Percentiles rank a stretch among this genome's conserved stretches.
Evolutionary conservation across 164 flowering plant genomes (phyloP).

Genomic region (Dillenia suffruticosa): DNA sequence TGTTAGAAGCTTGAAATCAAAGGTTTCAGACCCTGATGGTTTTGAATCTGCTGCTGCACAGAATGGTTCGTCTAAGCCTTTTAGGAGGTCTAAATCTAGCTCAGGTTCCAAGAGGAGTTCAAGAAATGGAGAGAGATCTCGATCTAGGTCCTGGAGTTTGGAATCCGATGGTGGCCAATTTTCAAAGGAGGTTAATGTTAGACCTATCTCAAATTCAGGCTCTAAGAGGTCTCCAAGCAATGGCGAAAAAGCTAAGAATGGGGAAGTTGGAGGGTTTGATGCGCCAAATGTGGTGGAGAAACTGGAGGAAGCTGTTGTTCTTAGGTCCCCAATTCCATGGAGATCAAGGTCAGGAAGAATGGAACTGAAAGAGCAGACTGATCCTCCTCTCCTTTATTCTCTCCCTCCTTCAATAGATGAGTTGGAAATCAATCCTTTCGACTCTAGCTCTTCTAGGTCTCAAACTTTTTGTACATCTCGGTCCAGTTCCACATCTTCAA

Average conservation of each 20-base stretch:
- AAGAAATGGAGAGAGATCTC: neutral
- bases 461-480: constrained; percentile 21
- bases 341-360: constrained; percentile 74
- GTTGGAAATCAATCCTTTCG: constrained; percentile 24
- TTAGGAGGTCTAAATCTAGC: constrained; percentile 22
- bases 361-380: constrained; percentile 41
- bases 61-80: constrained; percentile 11
- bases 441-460: constrained; percentile 22
- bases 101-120: constrained; percentile 16
- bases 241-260: constrained; percentile 13
- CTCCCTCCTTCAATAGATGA: constrained; percentile 33
- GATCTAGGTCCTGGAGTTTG: constrained; percentile 5
- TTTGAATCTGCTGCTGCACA: constrained; percentile 17
- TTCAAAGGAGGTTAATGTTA: too few species aligned
- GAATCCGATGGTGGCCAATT: neutral
- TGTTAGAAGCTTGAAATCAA: constrained; percentile 73
- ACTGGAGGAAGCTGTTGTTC: constrained; percentile 43
- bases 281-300: constrained; percentile 32
- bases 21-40: constrained; percentile 29
- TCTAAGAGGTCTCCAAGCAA: constrained; percentile 17
- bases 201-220: constrained; percentile 1
- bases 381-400: constrained; percentile 13
- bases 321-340: constrained; percentile 89
- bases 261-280: constrained; percentile 24
- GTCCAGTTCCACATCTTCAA: constrained; percentile 22